Base-by-base conservation (phyloP, 148 eudicot genomes). In the Persicaria maculosa region DNA sequence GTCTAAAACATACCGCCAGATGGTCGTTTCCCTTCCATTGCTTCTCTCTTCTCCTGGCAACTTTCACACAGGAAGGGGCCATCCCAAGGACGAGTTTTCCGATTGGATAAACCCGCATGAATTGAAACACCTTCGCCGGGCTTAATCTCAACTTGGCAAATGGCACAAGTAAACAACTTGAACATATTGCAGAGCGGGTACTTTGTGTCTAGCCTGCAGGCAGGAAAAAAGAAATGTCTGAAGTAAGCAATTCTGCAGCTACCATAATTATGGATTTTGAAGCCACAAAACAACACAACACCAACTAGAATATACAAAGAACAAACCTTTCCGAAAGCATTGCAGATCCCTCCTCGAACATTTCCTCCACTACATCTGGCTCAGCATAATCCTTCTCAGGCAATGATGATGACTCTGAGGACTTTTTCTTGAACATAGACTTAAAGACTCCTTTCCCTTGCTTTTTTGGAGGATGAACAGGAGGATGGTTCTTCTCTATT, bases 11-110 rank as follows among this genome's bases (percentile, higher is more conserved):
- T 76, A 93, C 97, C 91, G 84, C 97, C 97, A 54, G 91, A 90
- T 48, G 91, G 94, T 88, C 97, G 85, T 80, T 80, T 88, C 74
- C 99, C 99, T 86, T 95, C 99, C 99, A 95, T 95, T 74, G 97
- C 97, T 78, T 95, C 99, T 86, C 82, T 89, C 81, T 95, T 95
- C 53, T 85, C 91, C 81, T 95, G 97, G 85, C 99, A 95, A 76
- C 90, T 85, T 31, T 73, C 50, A 83, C 99, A 95, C 70, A 95
- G 90, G 78, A 95, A 95, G 81, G 99, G 99, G 59, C 99, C 99
- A 81, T 95, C 99, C 99, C 99, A 92, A 25, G 96, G 97, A 76
- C 97, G 83, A 69, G 89, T 77, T 77, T 88, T 92, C 15, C 84
- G 75, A 74, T 80, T 81, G 16, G 86, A 80, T 14, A 46, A 65